Evolutionary conservation across 2,329 filamentous ascomycete species (phyloP).

Genomic region (Dryadomyces quercus-mongolicae): DNA sequence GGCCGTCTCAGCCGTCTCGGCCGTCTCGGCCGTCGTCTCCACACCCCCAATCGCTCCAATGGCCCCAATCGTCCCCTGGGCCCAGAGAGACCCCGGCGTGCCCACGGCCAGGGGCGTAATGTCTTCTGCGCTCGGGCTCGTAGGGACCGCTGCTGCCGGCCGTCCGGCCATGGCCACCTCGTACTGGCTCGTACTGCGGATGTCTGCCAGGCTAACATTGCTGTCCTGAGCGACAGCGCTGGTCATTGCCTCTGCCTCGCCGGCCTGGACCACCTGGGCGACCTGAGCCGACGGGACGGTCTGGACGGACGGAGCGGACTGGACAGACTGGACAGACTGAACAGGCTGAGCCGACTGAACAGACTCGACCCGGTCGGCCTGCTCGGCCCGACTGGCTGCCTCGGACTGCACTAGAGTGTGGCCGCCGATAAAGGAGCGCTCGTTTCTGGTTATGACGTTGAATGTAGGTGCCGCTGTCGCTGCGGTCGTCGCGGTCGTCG

Average conservation of each 20-base stretch:
- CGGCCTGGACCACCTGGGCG: neutral
- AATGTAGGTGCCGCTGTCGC: neutral
- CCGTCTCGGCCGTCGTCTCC: too few relatives aligned
- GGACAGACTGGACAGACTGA: neutral
- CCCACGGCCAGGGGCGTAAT: neutral
- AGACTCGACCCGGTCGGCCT: neutral
- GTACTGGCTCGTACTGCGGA: slow-evolving; percentile 16
- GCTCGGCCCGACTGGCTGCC: slow-evolving; percentile 4
- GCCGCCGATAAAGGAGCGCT: slow-evolving; percentile 28
- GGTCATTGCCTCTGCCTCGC: neutral
- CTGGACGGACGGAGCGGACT: neutral
- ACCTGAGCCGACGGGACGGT: neutral
- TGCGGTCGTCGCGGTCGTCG: neutral
- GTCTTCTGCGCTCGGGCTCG: neutral
- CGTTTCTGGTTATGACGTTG: neutral
- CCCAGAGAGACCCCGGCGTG: neutral
- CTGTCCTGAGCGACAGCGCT: too few relatives aligned
- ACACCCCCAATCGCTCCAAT: neutral
- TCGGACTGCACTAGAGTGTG: slow-evolving; percentile 20
- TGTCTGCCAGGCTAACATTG: too few relatives aligned
- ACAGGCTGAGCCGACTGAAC: neutral
- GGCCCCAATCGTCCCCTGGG: neutral
- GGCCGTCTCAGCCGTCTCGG: neutral
- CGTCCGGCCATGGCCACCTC: slow-evolving; percentile 21
- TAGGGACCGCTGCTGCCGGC: neutral